Conservation (phyloP, 305 asterid genomes). For the Fraxinus greggii region DNA sequence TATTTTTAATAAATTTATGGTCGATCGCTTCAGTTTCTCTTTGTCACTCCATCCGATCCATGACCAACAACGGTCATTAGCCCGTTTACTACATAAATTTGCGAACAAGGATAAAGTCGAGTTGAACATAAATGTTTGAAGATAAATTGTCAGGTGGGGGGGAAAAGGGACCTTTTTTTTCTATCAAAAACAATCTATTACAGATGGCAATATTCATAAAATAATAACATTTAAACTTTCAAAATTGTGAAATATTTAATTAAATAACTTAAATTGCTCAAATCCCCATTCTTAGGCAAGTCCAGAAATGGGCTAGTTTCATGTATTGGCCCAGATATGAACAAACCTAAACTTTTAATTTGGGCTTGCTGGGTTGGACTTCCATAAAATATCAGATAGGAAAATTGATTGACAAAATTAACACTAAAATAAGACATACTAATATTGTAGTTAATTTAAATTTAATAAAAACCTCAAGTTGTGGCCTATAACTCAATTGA, state of each 20-base stretch:
- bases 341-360: neutral
- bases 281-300: neutral
- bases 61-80: neutral
- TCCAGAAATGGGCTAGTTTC: neutral
- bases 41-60: neutral
- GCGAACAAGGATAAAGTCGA: neutral
- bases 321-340: neutral
- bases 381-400: neutral
- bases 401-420: neutral
- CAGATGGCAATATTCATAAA: neutral
- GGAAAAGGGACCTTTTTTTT: neutral
- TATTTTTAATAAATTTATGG: too few relatives aligned
- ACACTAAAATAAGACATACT: neutral
- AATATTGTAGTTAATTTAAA: neutral
- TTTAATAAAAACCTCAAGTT: neutral
- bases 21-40: neutral
- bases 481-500: neutral
- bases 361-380: neutral
- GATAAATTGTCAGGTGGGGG: neutral
- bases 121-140: neutral
- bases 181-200: neutral
- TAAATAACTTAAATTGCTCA: neutral
- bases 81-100: neutral
- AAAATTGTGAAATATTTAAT: neutral
- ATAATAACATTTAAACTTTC: neutral